Evolutionary conservation across 1,284 basidiomycete genomes (phyloP).

Genomic region (Macrocybe sp.): DNA sequence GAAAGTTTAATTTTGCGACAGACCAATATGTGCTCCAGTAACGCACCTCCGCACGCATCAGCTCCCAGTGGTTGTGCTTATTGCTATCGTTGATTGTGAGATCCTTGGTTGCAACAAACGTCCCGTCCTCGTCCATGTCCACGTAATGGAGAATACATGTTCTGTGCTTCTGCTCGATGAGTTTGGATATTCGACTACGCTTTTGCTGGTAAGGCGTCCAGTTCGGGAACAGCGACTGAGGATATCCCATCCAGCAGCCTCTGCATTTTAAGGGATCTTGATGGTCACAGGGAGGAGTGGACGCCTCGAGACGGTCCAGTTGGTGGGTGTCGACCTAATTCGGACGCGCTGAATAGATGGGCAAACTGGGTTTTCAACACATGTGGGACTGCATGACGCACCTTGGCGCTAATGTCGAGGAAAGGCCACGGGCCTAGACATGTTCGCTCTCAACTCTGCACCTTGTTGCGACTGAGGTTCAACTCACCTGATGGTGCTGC

Average conservation of each 20-base stretch:
- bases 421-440: constrained; percentile 36
- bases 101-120: constrained; percentile 23
- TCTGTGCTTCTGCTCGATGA: constrained; percentile 20
- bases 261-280: constrained; percentile 14
- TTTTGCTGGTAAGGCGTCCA: constrained; percentile 45
- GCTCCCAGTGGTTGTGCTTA: constrained; percentile 33
- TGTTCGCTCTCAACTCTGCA: not conserved
- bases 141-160: constrained; percentile 34
- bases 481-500: constrained; percentile 31
- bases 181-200: constrained; percentile 34
- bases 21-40: not conserved
- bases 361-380: not conserved
- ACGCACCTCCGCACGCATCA: constrained; percentile 20
- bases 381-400: constrained; percentile 8
- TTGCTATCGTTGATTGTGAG: constrained; percentile 17
- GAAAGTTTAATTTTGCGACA: not conserved
- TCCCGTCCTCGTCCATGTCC: constrained; percentile 34
- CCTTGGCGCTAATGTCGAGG: constrained; percentile 30
- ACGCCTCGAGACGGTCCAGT: constrained; percentile 20
- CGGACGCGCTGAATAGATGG: not conserved
- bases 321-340: constrained; percentile 23
- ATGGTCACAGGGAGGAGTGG: constrained; percentile 11
- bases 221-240: constrained; percentile 45
- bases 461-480: not conserved
- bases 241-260: constrained; percentile 42